Conservation (phyloP, 495 filamentous ascomycete genomes). For the Talaromyces ruber region DNA sequence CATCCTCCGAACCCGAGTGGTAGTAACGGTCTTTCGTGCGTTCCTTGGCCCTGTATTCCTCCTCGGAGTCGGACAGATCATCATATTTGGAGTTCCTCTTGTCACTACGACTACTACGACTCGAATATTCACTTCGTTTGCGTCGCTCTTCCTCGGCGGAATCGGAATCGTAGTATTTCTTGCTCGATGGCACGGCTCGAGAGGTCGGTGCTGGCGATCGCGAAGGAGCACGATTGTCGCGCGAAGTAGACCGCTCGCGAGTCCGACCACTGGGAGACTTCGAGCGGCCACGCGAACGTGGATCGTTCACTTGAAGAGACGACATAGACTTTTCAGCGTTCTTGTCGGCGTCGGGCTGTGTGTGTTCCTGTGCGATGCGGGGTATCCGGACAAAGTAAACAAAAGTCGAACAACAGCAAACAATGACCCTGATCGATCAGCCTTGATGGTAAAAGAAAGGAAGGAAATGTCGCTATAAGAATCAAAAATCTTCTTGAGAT, state of each 20-base stretch:
- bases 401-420: not conserved
- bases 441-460: not conserved
- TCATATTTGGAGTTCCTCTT: not conserved
- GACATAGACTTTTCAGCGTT: constrained; percentile 21
- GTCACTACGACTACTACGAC: constrained; percentile 33
- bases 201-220: constrained; percentile 15
- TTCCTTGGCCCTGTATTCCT: constrained; percentile 31
- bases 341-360: not conserved
- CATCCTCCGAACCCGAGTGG: constrained; percentile 25
- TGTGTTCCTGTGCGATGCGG: not conserved
- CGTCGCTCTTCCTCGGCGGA: constrained; percentile 12
- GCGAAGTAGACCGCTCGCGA: constrained; percentile 40
- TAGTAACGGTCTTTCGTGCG: constrained; percentile 30
- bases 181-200: constrained; percentile 10
- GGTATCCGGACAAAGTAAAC: constrained; percentile 1
- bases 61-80: constrained; percentile 33
- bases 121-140: constrained; percentile 10
- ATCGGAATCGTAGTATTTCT: constrained; percentile 18
- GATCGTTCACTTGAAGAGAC: constrained; percentile 45
- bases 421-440: not conserved
- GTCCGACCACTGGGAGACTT: constrained; percentile 45
- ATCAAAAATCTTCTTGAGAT: too few relatives aligned
- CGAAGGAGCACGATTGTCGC: constrained; percentile 33
- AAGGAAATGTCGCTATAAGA: not conserved
- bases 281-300: constrained; percentile 51